These are phyloP conservation scores for Astragalus membranaceus DNA, from an alignment of 306 rosid species.

Conservation along the genomic window DNA sequence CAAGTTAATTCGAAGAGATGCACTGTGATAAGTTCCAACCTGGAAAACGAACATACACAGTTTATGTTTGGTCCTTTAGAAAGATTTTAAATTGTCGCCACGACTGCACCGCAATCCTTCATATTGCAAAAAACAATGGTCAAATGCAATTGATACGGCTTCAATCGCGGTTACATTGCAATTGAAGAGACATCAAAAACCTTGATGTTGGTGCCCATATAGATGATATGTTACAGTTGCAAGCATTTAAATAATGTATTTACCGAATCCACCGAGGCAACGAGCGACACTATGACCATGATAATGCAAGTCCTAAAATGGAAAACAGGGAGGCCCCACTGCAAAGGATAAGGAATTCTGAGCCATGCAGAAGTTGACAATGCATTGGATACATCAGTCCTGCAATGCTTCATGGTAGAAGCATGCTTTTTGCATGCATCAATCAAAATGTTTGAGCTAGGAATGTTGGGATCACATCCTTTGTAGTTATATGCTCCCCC, in stretches of 20 bases:
- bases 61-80: neutral
- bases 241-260: constrained; percentile 26
- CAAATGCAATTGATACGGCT: neutral
- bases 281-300: constrained; percentile 71
- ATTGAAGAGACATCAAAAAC: too few relatives aligned
- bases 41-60: constrained; percentile 27
- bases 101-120: too few relatives aligned
- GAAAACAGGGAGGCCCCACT: constrained; percentile 88
- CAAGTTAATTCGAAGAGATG: constrained; percentile 47
- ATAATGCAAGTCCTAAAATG: constrained; percentile 70
- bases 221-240: neutral
- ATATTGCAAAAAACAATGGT: neutral
- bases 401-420: constrained; percentile 77
- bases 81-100: too few relatives aligned
- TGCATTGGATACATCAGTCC: constrained; percentile 81
- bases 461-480: constrained; percentile 76
- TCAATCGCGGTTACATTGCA: neutral
- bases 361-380: constrained; percentile 69
- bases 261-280: constrained; percentile 90
- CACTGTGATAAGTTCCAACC: constrained; percentile 78
- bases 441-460: constrained; percentile 77
- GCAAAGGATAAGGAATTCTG: constrained; percentile 79
- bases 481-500: constrained; percentile 87
- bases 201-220: too few relatives aligned
- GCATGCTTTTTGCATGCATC: constrained; percentile 88